These are phyloP conservation scores for Globisporangium sylvaticum DNA, from an alignment of 352 stramenopile species.

Conservation along the genomic window DNA sequence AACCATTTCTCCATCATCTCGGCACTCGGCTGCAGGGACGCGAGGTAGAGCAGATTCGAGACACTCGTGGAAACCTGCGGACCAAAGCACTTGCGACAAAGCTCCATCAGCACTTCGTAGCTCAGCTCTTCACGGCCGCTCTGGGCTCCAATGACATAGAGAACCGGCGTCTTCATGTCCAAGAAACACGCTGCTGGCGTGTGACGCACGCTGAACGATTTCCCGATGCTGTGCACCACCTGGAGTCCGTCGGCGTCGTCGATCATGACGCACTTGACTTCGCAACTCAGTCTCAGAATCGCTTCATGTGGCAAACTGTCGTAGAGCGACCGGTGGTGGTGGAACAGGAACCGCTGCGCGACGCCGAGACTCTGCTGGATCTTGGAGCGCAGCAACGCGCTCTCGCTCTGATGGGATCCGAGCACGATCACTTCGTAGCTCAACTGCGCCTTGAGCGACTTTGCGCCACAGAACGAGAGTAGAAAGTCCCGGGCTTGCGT, in stretches of 20 bases:
- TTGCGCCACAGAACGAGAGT: conserved; percentile 37
- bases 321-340: conserved; percentile 39
- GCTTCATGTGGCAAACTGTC: conserved; percentile 31
- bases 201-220: conserved; percentile 31
- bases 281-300: conserved; percentile 23
- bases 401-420: conserved; percentile 25
- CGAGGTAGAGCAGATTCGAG: conserved; percentile 71
- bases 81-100: conserved; percentile 55
- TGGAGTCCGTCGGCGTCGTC: conserved; percentile 38
- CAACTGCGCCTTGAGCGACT: conserved; percentile 48
- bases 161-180: conserved; percentile 25
- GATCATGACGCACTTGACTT: conserved; percentile 39
- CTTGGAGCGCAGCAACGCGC: conserved; percentile 22
- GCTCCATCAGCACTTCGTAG: conserved; percentile 53
- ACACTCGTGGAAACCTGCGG: conserved; percentile 38
- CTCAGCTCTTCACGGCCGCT: conserved; percentile 29
- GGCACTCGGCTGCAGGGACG: conserved; percentile 44
- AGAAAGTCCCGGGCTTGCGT: conserved; percentile 31
- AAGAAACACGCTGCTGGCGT: conserved; percentile 38
- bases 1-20: conserved; percentile 49
- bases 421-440: conserved; percentile 51
- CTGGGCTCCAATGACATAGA: conserved; percentile 33
- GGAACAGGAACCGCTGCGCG: conserved; percentile 53
- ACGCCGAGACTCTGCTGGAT: conserved; percentile 28
- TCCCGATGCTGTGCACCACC: conserved; percentile 49